A percentile compares a stretch with the other conserved stretches of the same genome.
These are phyloP conservation scores for Coemansia sp. DNA, from an alignment of 192 early-diverging fungal species.

Conservation along the genomic window DNA sequence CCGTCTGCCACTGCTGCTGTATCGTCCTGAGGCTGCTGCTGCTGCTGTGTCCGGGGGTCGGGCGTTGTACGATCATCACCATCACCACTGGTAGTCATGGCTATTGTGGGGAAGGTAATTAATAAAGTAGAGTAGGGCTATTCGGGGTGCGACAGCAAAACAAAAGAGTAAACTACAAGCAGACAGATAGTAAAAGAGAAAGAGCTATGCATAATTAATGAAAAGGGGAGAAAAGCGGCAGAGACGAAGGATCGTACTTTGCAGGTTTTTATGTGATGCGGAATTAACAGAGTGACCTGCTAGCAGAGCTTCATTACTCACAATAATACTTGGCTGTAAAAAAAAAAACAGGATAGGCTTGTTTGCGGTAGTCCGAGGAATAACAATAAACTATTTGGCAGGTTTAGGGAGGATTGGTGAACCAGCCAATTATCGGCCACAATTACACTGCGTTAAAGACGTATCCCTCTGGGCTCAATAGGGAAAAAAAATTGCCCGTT, in stretches of 20 bases:
- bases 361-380: neutral
- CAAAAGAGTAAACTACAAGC: neutral
- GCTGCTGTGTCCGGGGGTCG: neutral
- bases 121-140: neutral
- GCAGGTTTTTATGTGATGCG: neutral
- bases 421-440: neutral
- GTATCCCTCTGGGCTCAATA: neutral
- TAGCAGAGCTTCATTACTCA: neutral
- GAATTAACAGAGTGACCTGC: neutral
- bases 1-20: neutral
- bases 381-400: neutral
- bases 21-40: neutral
- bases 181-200: neutral
- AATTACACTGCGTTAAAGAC: neutral
- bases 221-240: too few species aligned
- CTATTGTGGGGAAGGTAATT: neutral
- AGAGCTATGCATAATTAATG: neutral
- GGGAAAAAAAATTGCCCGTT: neutral
- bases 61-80: neutral
- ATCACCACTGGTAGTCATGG: constrained; percentile 2
- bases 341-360: neutral
- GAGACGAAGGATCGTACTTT: neutral
- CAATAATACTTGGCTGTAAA: neutral
- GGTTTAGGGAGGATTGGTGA: neutral
- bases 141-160: neutral